Percentiles rank a stretch among this genome's conserved stretches.
Conservation (phyloP, 2,329 filamentous ascomycete genomes). For the Epichloe typhina region DNA sequence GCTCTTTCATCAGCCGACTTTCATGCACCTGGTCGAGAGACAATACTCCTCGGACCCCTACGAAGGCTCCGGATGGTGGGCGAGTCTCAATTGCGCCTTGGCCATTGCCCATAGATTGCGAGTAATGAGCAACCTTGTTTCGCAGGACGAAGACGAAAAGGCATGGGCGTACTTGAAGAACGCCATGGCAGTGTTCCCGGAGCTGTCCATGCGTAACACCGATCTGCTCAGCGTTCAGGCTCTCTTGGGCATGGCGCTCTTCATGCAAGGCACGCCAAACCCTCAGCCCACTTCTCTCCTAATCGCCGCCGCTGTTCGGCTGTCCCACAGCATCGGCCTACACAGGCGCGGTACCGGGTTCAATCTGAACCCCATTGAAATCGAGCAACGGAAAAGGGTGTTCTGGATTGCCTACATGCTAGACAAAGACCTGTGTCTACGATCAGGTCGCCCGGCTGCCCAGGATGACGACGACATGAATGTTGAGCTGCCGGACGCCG, state of each 20-base stretch:
- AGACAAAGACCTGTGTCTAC: constrained; percentile 49
- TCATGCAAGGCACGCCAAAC: constrained; percentile 92
- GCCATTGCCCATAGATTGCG: constrained; percentile 88
- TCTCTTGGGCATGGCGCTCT: constrained; percentile 82
- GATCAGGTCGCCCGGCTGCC: constrained; percentile 44
- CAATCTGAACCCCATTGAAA: constrained; percentile 84
- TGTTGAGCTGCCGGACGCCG: constrained; percentile 82
- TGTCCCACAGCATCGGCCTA: constrained; percentile 87
- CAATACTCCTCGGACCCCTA: constrained; percentile 91
- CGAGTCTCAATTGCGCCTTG: constrained; percentile 82
- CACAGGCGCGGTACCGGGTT: constrained; percentile 90
- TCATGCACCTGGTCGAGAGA: constrained; percentile 91
- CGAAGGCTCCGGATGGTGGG: constrained; percentile 96
- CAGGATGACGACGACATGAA: constrained; percentile 72
- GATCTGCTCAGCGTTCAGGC: constrained; percentile 92
- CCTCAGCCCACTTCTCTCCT: constrained; percentile 89
- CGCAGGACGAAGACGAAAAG: constrained; percentile 83
- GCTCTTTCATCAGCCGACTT: constrained; percentile 91
- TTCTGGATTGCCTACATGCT: constrained; percentile 56
- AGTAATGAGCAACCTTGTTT: constrained; percentile 88
- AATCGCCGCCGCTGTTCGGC: constrained; percentile 76
- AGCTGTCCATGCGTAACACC: constrained; percentile 90
- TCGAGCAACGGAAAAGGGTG: constrained; percentile 66
- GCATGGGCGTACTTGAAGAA: constrained; percentile 96
- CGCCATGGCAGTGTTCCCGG: constrained; percentile 81